A percentile compares a stretch with the other conserved stretches of the same genome.
Evolutionary conservation across 108 stramenopile species (phyloP).

Genomic region (Nitzschia sp.): DNA sequence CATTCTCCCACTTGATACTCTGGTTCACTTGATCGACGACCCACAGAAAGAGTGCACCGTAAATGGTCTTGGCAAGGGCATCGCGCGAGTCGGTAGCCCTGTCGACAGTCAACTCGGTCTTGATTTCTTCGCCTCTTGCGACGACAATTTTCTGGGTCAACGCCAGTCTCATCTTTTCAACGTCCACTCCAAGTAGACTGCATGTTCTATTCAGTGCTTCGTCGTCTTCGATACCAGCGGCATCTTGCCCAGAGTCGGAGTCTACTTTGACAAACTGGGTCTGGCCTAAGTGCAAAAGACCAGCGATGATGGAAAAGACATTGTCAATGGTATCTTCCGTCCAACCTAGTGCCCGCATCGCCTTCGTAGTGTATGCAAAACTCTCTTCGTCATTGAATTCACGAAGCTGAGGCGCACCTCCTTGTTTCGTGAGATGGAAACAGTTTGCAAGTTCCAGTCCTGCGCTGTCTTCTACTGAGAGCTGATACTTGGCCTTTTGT

Average conservation of each 20-base stretch:
- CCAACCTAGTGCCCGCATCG: constrained; percentile 87
- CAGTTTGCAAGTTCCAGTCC: constrained; percentile 77
- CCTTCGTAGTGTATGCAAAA: constrained; percentile 81
- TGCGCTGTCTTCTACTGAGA: constrained; percentile 75
- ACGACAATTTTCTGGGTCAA: constrained; percentile 83
- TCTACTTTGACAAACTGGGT: constrained; percentile 67
- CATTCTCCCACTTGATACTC: constrained; percentile 84
- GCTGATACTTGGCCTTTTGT: constrained; percentile 78
- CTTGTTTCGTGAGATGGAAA: constrained; percentile 86
- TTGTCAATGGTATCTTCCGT: constrained; percentile 62
- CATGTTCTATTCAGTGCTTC: constrained; percentile 70
- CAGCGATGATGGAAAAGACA: constrained; percentile 81
- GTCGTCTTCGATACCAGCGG: constrained; percentile 65
- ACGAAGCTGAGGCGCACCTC: constrained; percentile 83
- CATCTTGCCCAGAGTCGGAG: constrained; percentile 69
- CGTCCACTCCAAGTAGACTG: constrained; percentile 78
- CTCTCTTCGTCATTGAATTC: constrained; percentile 91
- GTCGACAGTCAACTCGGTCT: constrained; percentile 68
- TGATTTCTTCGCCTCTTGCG: constrained; percentile 83
- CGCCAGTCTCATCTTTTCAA: constrained; percentile 65
- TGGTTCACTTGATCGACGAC: constrained; percentile 88
- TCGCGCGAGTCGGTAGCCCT: constrained; percentile 90
- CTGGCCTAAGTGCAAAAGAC: constrained; percentile 89
- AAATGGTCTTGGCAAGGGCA: constrained; percentile 94
- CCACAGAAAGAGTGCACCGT: constrained; percentile 90